Evolutionary conservation across 176 grass and related monocot species (phyloP).

Genomic region (Zoysia pacifica): DNA sequence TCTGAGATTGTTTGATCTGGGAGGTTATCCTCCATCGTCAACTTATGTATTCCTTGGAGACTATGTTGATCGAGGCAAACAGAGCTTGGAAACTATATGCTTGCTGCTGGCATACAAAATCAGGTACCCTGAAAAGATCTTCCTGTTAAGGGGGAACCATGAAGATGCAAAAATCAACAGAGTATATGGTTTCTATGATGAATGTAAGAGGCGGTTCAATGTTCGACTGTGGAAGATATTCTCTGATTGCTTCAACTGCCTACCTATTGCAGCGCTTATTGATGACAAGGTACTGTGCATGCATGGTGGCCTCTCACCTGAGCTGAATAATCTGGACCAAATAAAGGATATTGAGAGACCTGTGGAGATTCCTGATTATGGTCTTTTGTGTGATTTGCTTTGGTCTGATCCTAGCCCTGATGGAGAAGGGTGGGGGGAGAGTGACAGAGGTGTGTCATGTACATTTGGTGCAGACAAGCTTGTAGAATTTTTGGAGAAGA

Average conservation of each 20-base stretch:
- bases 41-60: conserved; percentile 65
- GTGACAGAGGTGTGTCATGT: conserved; percentile 59
- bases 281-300: conserved; percentile 59
- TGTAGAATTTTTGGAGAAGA: conserved; percentile 72
- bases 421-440: conserved; percentile 56
- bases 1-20: conserved; percentile 57
- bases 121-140: conserved; percentile 63
- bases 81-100: conserved; percentile 58
- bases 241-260: conserved; percentile 64
- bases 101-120: conserved; percentile 59
- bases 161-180: conserved; percentile 78
- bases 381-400: conserved; percentile 56
- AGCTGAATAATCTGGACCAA: conserved; percentile 48
- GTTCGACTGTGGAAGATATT: conserved; percentile 63
- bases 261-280: conserved; percentile 53
- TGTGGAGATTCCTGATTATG: conserved; percentile 57
- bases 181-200: conserved; percentile 76
- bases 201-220: conserved; percentile 75
- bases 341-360: conserved; percentile 57
- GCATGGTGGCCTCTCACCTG: conserved; percentile 55
- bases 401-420: conserved; percentile 56
- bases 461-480: conserved; percentile 70
- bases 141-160: conserved; percentile 64
- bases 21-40: conserved; percentile 65
- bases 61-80: conserved; percentile 58